Base-by-base conservation (phyloP, 495 filamentous ascomycete genomes). In the Penicillium egyptiacum region DNA sequence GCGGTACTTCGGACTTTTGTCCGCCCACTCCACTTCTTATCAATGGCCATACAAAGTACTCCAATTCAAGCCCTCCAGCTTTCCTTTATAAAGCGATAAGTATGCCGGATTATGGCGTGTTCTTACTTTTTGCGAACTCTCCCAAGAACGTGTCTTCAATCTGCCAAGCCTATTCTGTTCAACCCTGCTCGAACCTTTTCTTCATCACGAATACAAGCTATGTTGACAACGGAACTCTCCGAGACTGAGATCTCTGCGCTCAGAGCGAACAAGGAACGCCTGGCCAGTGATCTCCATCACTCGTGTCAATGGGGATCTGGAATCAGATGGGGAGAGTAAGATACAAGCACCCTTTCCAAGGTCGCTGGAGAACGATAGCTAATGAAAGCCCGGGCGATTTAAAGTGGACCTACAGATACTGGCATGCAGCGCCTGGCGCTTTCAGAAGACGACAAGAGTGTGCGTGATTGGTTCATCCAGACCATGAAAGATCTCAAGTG, bases 381-480 rank as follows among this genome's bases (percentile, higher is more conserved):
- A 28, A 59, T 11, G 25, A 66, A 25, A 20, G n/a, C 14, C 16
- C 40, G 2, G 39, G 9, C 9, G 43, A 22, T 11, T 39, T 9
- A 9, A 30, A 86, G 84, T 48, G 76, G 69, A 23, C 61, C 76
- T 42, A 86, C 79, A 42, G 83, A 89, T 50, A 85, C 80, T 20
- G 86, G 86, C 47, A 87, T 88, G 84, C 81, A 79, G 52, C 82
- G 78, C 20, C 83, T 92, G 4, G 75, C 89, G 17, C 72, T 93
- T 23, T 85, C 85, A 30, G 81, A 90, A 63, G 76, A 84, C 20
- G 89, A 92, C 69, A 89, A 87, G 62, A 64, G 80, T 59, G 88
- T 81, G 19, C 83, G 89, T 33, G 83, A 90, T 60, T 93, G 88
- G 88, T 91, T 93, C 58, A 80, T 87, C 9, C 67, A 85, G 28